Evolutionary conservation across 2,329 filamentous ascomycete genomes (phyloP), one percentile per base, ranked within the genome.

Genomic region (Ceratocystis destructans): DNA sequence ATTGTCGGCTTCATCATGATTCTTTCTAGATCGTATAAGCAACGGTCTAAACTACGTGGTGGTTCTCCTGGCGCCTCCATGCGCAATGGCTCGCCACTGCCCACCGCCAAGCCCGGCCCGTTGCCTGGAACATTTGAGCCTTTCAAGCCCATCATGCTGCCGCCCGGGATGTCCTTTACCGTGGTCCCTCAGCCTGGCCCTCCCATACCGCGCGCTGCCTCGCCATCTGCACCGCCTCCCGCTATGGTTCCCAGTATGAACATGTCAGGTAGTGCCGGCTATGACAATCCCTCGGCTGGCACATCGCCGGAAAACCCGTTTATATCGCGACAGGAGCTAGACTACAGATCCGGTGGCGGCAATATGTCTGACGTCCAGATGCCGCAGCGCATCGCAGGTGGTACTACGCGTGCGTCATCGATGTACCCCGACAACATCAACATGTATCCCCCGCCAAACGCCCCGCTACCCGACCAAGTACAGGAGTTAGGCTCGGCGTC

Each of bases 111-210:
- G 50, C 59, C 46, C 10, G 66, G 66, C 2, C 66, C 66, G 12
- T 15, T 68, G 31, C 66, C 66, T 1, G 66, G 66, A 3, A 68
- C 66, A 31, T 68, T 64, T 48, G 66, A 61, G 48, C 66, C 66
- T 3, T 68, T 68, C 44, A 37, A 67, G 31, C 64, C 64, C 12
- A 64, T 68, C 28, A 68, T 68, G 66, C 41, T 68, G n/a, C 66
- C 66, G n/a, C 66, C 66, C 12, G 66, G 64, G 5, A 45, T 64
- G 53, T 46, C 22, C n/a, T 57, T 61, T 41, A 50, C 66, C 25
- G 41, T 55, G n/a, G 15, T 50, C 31, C 65, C 65, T 15, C 5
- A 25, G 4, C 41, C 61, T 7, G 12, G 46, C 6, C 61, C 25
- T 33, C 65, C 65, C 6, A 20, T 53, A 31, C 62, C 62, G 44